Conservation (phyloP, 495 filamentous ascomycete genomes). For the Aspergillus kassunensis region DNA sequence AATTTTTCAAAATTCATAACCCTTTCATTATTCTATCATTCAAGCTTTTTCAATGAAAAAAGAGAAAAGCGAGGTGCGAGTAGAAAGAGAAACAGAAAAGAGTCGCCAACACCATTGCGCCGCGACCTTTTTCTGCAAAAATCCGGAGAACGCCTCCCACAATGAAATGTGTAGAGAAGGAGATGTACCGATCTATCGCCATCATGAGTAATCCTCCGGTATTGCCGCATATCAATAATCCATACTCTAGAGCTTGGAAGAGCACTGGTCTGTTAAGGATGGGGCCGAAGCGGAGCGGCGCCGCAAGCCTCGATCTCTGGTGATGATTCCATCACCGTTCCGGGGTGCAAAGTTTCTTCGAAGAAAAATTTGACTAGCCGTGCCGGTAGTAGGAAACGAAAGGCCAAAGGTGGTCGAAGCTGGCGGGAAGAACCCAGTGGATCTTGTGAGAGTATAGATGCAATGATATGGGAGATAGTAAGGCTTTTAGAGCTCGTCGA, state of each 20-base stretch:
- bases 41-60: slow-evolving; percentile 22
- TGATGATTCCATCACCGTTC: not conserved
- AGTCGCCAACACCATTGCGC: slow-evolving; percentile 29
- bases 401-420: slow-evolving; percentile 18
- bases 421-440: slow-evolving; percentile 28
- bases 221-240: slow-evolving; percentile 23
- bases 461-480: slow-evolving; percentile 18
- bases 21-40: slow-evolving; percentile 45
- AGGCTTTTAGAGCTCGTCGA: slow-evolving; percentile 53
- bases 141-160: slow-evolving; percentile 16
- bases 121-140: slow-evolving; percentile 33
- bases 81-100: slow-evolving; percentile 41
- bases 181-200: slow-evolving; percentile 8
- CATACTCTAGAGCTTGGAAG: slow-evolving; percentile 20
- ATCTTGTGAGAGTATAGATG: slow-evolving; percentile 37
- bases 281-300: slow-evolving; percentile 14
- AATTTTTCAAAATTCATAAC: slow-evolving; percentile 31
- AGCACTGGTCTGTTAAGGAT: slow-evolving; percentile 13
- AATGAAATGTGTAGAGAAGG: slow-evolving; percentile 14
- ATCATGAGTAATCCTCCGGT: slow-evolving; percentile 8
- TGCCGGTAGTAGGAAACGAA: slow-evolving; percentile 22
- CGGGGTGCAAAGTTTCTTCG: not conserved
- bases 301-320: slow-evolving; percentile 14
- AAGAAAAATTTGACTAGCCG: slow-evolving; percentile 1
- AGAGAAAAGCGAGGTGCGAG: slow-evolving; percentile 18